A percentile compares a stretch with the other conserved stretches of the same genome.
These are phyloP conservation scores for Solanum corneliomulleri DNA, from an alignment of 257 asterid genomes.

Conservation along the genomic window DNA sequence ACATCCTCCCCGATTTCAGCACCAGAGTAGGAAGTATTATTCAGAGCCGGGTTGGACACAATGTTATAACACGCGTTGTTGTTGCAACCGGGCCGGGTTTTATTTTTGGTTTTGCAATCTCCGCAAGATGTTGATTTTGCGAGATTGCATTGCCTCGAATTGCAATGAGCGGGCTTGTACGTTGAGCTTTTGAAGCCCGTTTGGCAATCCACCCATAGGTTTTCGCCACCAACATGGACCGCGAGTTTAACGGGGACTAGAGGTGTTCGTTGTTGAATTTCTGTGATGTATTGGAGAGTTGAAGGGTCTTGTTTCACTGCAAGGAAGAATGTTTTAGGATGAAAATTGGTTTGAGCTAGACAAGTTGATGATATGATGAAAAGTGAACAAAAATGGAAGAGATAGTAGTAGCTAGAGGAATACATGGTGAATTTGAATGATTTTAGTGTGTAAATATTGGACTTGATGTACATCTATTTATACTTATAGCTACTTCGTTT, in stretches of 20 bases:
- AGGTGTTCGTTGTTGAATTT: background rate
- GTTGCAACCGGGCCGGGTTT: background rate
- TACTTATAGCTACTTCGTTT: too few species aligned
- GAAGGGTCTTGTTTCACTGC: background rate
- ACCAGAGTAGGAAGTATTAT: background rate
- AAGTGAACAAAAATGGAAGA: background rate
- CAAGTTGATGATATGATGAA: background rate
- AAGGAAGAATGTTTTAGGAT: background rate
- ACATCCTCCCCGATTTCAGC: background rate
- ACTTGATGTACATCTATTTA: background rate
- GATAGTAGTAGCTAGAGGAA: background rate
- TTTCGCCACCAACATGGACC: background rate
- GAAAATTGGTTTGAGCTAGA: background rate
- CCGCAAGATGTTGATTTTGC: background rate
- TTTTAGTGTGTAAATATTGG: background rate
- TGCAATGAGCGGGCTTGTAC: background rate
- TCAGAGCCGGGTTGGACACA: background rate
- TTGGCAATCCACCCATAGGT: constrained; percentile 1
- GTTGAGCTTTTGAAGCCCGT: background rate
- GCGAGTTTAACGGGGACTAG: background rate
- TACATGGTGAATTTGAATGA: background rate
- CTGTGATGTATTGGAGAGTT: background rate
- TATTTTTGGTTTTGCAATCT: background rate
- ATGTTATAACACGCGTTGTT: background rate
- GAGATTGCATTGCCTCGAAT: background rate